A percentile compares a stretch with the other conserved stretches of the same genome.
Conservation (phyloP, 2,329 filamentous ascomycete genomes). For the Ophiostoma pallidulum region DNA sequence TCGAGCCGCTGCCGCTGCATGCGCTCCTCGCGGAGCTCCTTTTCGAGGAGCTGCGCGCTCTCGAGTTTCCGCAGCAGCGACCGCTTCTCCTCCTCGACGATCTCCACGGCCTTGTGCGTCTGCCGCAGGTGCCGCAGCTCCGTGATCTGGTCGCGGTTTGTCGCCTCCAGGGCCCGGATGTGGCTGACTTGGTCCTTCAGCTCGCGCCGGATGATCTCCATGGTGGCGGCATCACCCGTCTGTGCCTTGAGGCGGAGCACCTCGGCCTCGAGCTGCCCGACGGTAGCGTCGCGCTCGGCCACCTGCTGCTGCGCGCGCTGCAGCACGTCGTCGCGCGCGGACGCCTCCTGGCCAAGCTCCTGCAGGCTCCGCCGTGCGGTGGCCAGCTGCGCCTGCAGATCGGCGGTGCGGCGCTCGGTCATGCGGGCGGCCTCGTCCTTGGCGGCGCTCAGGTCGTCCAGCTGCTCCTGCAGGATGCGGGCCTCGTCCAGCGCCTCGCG, state of each 20-base stretch:
- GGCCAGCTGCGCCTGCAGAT: constrained; percentile 43
- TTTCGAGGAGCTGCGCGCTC: constrained; percentile 61
- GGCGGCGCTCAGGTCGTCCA: constrained; percentile 57
- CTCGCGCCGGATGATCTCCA: constrained; percentile 77
- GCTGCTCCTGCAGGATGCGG: constrained; percentile 66
- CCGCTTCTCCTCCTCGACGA: constrained; percentile 92
- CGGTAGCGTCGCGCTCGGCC: constrained; percentile 57
- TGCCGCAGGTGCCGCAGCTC: constrained; percentile 79
- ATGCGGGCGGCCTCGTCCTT: constrained; percentile 62
- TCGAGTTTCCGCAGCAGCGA: constrained; percentile 69
- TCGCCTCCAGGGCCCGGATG: constrained; percentile 72
- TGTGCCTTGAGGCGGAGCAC: constrained; percentile 77
- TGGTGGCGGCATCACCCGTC: constrained; percentile 75
- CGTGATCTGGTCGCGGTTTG: constrained; percentile 66
- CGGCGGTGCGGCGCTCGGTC: constrained; percentile 43
- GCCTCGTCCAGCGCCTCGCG: constrained; percentile 65
- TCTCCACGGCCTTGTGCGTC: constrained; percentile 75
- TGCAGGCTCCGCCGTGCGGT: constrained; percentile 39
- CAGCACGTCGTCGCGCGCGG: constrained; percentile 45
- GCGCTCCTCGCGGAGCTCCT: constrained; percentile 68
- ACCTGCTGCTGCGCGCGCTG: constrained; percentile 57
- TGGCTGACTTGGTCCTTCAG: constrained; percentile 87
- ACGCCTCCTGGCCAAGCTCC: constrained; percentile 50
- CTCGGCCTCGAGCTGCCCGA: constrained; percentile 71
- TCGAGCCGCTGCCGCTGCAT: constrained; percentile 80